Conservation (phyloP, 805 yeast genomes). For the Pichia ethanolica region DNA sequence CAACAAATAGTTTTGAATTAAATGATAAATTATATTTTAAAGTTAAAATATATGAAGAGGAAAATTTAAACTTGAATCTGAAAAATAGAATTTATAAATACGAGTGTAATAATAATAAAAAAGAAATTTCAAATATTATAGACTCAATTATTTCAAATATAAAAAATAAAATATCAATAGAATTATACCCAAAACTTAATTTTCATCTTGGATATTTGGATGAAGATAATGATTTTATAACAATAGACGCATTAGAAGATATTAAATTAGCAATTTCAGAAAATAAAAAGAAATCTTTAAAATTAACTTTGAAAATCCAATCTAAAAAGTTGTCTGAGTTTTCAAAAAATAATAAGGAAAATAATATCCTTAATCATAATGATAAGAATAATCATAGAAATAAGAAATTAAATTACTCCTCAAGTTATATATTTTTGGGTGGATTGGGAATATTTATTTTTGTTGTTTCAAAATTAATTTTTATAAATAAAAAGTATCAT, state of each 20-base stretch:
- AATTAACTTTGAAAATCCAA: constrained; percentile 12
- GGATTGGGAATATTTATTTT: constrained; percentile 1
- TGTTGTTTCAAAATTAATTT: background rate
- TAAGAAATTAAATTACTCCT: background rate
- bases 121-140: background rate
- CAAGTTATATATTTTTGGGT: background rate
- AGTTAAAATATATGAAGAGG: constrained; percentile 16
- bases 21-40: constrained; percentile 9
- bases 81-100: constrained; percentile 22
- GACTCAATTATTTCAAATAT: constrained; percentile 3
- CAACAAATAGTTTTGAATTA: background rate
- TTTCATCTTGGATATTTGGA: constrained; percentile 32
- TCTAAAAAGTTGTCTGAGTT: background rate
- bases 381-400: background rate
- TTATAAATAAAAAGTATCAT: background rate
- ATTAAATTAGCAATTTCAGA: constrained; percentile 21
- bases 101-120: constrained; percentile 9
- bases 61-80: constrained; percentile 11
- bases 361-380: background rate
- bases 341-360: background rate
- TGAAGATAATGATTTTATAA: constrained; percentile 31
- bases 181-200: background rate
- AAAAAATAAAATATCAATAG: constrained; percentile 6
- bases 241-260: constrained; percentile 30
- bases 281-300: constrained; percentile 2